Conservation (phyloP, 257 asterid species). For the Cordia subcordata region DNA sequence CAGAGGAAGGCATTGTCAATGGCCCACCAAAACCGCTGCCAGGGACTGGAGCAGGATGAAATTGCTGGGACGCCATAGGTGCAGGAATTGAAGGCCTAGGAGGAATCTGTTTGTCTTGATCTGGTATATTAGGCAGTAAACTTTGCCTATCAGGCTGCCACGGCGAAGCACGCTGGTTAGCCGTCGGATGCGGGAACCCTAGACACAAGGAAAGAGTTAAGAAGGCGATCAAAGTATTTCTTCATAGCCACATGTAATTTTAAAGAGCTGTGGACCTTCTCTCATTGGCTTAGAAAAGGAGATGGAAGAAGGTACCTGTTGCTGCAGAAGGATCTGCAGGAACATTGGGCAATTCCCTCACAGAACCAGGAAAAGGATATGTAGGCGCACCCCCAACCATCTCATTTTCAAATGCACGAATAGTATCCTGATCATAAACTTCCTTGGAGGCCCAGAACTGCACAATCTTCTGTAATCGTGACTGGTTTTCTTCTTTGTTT, state of each 20-base stretch:
- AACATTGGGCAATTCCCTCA: slow-evolving; percentile 34
- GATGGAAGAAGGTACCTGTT: slow-evolving; percentile 38
- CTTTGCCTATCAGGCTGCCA: slow-evolving; percentile 57
- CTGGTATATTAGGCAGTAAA: slow-evolving; percentile 34
- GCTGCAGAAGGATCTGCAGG: slow-evolving; percentile 48
- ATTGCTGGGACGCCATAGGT: slow-evolving; percentile 52
- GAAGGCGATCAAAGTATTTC: not conserved
- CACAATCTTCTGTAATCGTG: slow-evolving; percentile 79
- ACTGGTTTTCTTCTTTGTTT: slow-evolving; percentile 93
- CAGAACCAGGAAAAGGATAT: slow-evolving; percentile 50
- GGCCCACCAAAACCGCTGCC: slow-evolving; percentile 44
- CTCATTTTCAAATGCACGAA: slow-evolving; percentile 67
- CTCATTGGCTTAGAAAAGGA: slow-evolving; percentile 6
- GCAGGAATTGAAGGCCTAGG: slow-evolving; percentile 38
- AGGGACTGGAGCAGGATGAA: slow-evolving; percentile 53
- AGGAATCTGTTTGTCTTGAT: slow-evolving; percentile 61
- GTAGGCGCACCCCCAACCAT: slow-evolving; percentile 63
- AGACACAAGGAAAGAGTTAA: slow-evolving; percentile 7
- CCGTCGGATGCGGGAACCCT: slow-evolving; percentile 41
- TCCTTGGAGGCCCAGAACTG: slow-evolving; percentile 98
- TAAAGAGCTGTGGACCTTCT: too few species aligned
- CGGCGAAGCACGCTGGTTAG: slow-evolving; percentile 31
- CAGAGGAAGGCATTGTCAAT: slow-evolving; percentile 40
- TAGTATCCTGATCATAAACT: slow-evolving; percentile 84
- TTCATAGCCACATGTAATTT: too few species aligned